Base-by-base conservation (phyloP, 1,284 basidiomycete species). In the Athelia sp. region DNA sequence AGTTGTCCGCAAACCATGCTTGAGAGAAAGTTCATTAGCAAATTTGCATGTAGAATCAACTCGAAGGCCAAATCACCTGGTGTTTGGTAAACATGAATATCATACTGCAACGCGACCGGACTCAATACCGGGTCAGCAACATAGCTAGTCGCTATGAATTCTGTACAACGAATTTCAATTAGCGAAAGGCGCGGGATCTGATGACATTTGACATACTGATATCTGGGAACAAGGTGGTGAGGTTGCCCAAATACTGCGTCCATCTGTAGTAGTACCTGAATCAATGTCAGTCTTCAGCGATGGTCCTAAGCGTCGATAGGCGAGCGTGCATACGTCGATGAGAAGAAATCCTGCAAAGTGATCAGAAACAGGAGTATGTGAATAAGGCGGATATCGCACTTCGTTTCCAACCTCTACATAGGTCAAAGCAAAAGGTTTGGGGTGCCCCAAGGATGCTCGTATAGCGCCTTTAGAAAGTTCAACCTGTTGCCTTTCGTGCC, bases 371-470 rank as follows among this genome's bases (percentile, higher is more conserved):
- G n/a, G n/a, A n/a, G n/a, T n/a, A 45, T 48, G 10, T 17, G 21
- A 18, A 11, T 43, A 29, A 21, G 23, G 45, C 15, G 19, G 36
- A 40, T 6, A n/a, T 19, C 34, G 26, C 13, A 73, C 76, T 66
- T 85, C 81, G 53, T 84, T 85, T 31, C 83, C 81, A 21, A 88
- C 72, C 64, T 88, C 85, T 14, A 88, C 73, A 52, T 75, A 83
- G 11, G 63, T 71, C 34, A 88, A 63, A 3, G 63, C 61, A 62
- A 82, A 89, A 0, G 86, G 84, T 19, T 73, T 69, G 1, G 77
- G 72, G 47, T 79, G 82, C 1, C 85, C 86, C 6, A 87, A 68
- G 8, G 78, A 76, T 10, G 80, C 78, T 14, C 86, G 74, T 24
- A 82, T 63, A 14, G 81, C 78, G 50, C 79, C 85, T 84, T n/a